A percentile compares a stretch with the other conserved stretches of the same genome.
Conservation (phyloP, 1,284 basidiomycete species). For the Malassezia caprae region DNA sequence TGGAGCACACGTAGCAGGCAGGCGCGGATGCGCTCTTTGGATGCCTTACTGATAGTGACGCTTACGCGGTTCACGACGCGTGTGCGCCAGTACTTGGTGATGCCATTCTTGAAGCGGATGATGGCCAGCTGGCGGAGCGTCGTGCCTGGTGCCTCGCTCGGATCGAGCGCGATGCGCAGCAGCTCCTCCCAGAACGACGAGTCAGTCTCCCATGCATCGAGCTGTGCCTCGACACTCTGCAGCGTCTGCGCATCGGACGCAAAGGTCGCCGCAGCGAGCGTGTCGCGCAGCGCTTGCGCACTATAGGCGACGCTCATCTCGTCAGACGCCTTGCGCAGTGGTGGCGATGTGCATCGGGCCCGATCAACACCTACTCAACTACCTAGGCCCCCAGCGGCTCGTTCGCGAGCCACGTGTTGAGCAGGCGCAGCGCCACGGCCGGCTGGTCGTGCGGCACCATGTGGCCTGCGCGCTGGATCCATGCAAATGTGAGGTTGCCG, state of each 20-base stretch:
- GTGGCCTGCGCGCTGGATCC: slow-evolving; percentile 35
- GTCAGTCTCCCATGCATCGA: slow-evolving; percentile 32
- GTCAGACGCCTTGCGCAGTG: neutral
- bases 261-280: neutral
- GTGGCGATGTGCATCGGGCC: neutral
- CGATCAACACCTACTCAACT: neutral
- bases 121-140: slow-evolving; percentile 32
- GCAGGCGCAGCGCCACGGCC: slow-evolving; percentile 59
- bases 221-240: slow-evolving; percentile 21
- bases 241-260: slow-evolving; percentile 2
- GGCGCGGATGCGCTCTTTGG: slow-evolving; percentile 32
- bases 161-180: slow-evolving; percentile 31
- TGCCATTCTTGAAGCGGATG: slow-evolving; percentile 47
- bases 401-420: slow-evolving; percentile 55
- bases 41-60: slow-evolving; percentile 30
- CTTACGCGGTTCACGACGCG: slow-evolving; percentile 31
- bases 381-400: slow-evolving; percentile 44
- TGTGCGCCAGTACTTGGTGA: slow-evolving; percentile 41
- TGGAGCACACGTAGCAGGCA: slow-evolving; percentile 31
- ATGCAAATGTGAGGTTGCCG: slow-evolving; percentile 32
- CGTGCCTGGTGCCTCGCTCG: slow-evolving; percentile 2
- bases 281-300: slow-evolving; percentile 2
- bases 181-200: slow-evolving; percentile 33
- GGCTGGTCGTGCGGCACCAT: slow-evolving; percentile 65
- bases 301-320: neutral